Conservation (phyloP, 2,329 filamentous ascomycete genomes). For the Escovopsis sp. region DNA sequence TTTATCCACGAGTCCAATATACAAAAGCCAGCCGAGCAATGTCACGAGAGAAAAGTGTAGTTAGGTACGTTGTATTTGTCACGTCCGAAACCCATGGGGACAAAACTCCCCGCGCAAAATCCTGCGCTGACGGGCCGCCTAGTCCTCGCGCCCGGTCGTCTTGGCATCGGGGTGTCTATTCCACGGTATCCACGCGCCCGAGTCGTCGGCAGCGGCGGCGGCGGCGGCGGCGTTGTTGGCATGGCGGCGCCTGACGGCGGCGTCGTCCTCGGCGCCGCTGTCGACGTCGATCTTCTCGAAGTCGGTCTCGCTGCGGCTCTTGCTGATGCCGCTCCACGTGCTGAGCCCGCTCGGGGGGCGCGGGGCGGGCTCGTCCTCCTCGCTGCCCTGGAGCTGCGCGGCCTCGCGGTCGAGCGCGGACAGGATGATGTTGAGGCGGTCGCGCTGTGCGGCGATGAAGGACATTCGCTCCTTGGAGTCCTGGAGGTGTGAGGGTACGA, state of each 20-base stretch:
- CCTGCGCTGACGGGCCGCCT: slow-evolving; percentile 12
- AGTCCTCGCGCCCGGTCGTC: slow-evolving; percentile 27
- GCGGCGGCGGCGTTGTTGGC: slow-evolving; percentile 12
- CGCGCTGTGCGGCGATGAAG: slow-evolving; percentile 67
- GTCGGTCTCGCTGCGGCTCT: slow-evolving; percentile 74
- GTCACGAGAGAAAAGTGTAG: too few species aligned
- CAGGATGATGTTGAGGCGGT: slow-evolving; percentile 59
- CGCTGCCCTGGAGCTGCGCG: slow-evolving; percentile 35
- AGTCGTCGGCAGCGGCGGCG: slow-evolving; percentile 11
- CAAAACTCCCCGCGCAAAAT: slow-evolving; percentile 4
- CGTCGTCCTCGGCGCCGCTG: slow-evolving; percentile 43
- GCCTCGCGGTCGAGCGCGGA: slow-evolving; percentile 71
- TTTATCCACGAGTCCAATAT: background rate
- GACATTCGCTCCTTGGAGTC: slow-evolving; percentile 51
- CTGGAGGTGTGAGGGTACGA: slow-evolving; percentile 57
- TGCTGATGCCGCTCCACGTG: slow-evolving; percentile 46
- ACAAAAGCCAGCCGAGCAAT: background rate
- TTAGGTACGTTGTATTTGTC: too few species aligned
- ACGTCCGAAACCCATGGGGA: too few species aligned
- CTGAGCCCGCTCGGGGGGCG: slow-evolving; percentile 34
- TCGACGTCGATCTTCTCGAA: slow-evolving; percentile 82
- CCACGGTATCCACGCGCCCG: slow-evolving; percentile 35
- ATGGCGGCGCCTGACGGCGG: slow-evolving; percentile 19
- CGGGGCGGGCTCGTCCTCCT: slow-evolving; percentile 21
- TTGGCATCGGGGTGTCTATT: slow-evolving; percentile 22